Conservation (phyloP, 805 yeast genomes). For the Kodamaea restingae region DNA sequence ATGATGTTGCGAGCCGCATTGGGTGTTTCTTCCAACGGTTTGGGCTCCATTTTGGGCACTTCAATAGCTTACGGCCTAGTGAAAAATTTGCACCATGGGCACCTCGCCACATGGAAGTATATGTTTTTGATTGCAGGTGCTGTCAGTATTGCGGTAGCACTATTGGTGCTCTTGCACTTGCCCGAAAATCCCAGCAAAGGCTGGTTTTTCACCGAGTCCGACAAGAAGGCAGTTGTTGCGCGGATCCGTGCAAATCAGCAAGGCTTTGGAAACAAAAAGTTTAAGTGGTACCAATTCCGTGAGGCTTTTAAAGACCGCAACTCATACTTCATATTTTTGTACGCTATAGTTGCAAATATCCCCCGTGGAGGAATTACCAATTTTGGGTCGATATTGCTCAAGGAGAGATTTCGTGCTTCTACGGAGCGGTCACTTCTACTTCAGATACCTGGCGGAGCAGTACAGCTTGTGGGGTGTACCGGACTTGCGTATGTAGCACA, state of each 20-base stretch:
- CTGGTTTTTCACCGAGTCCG: constrained; percentile 22
- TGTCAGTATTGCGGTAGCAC: constrained; percentile 51
- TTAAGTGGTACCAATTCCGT: constrained; percentile 33
- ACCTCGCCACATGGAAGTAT: constrained; percentile 54
- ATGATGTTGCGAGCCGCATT: constrained; percentile 31
- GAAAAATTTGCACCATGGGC: constrained; percentile 13
- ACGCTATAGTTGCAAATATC: constrained; percentile 23
- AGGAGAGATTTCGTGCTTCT: constrained; percentile 22
- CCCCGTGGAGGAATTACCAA: constrained; percentile 39
- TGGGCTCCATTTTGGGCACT: constrained; percentile 42
- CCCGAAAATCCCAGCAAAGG: constrained; percentile 50
- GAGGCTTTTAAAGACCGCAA: constrained; percentile 34
- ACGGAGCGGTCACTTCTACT: constrained; percentile 38
- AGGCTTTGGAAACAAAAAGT: constrained; percentile 42
- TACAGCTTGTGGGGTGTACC: constrained; percentile 38
- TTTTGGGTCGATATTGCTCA: constrained; percentile 30
- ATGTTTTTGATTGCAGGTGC: constrained; percentile 58
- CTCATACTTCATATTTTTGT: constrained; percentile 33
- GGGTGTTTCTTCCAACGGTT: constrained; percentile 36
- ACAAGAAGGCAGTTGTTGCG: constrained; percentile 40
- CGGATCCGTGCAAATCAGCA: constrained; percentile 46
- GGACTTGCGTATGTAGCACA: constrained; percentile 24
- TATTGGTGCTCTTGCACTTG: constrained; percentile 43
- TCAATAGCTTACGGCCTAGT: constrained; percentile 52
- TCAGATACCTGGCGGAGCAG: constrained; percentile 47